Conservation (phyloP, 2,329 filamentous ascomycete species). For the Cladosporium halotolerans region DNA sequence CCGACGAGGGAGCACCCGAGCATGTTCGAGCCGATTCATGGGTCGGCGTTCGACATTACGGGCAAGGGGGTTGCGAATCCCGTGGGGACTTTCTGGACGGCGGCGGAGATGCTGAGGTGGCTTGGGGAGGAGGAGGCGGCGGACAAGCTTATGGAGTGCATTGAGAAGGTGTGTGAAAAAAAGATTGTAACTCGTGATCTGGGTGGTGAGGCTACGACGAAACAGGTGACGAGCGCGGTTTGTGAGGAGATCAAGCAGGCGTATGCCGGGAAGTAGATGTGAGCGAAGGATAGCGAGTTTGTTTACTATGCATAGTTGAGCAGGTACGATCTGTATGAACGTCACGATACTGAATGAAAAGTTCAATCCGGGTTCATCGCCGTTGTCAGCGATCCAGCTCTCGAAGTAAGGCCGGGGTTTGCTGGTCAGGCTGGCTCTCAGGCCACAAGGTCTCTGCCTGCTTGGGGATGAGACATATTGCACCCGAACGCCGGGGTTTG, state of each 20-base stretch:
- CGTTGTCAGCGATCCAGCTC: no score
- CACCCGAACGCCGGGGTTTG: no score
- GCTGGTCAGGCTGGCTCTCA: no score
- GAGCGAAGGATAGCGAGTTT: no score
- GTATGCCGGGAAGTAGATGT: slow-evolving; percentile 3
- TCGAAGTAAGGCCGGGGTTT: no score
- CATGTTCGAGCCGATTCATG: slow-evolving; percentile 59
- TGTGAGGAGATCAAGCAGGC: slow-evolving; percentile 30
- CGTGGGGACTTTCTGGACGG: slow-evolving; percentile 55
- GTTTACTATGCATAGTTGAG: no score
- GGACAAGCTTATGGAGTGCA: slow-evolving; percentile 44
- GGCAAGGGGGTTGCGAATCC: slow-evolving; percentile 54
- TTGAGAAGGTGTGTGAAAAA: slow-evolving; percentile 48
- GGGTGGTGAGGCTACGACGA: slow-evolving; percentile 40
- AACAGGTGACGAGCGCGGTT: slow-evolving; percentile 40
- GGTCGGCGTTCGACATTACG: slow-evolving; percentile 53
- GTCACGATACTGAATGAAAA: no score
- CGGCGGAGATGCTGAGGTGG: slow-evolving; percentile 53
- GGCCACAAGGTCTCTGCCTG: no score
- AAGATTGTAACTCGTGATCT: slow-evolving; percentile 51
- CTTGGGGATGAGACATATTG: no score
- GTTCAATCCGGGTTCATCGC: no score
- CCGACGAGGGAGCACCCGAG: slow-evolving; percentile 54
- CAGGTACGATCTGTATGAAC: no score
- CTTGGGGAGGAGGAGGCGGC: slow-evolving; percentile 50